A percentile compares a stretch with the other conserved stretches of the same genome.
These are phyloP conservation scores for Penicillium alfredii DNA, from an alignment of 495 filamentous ascomycete species.

Conservation along the genomic window DNA sequence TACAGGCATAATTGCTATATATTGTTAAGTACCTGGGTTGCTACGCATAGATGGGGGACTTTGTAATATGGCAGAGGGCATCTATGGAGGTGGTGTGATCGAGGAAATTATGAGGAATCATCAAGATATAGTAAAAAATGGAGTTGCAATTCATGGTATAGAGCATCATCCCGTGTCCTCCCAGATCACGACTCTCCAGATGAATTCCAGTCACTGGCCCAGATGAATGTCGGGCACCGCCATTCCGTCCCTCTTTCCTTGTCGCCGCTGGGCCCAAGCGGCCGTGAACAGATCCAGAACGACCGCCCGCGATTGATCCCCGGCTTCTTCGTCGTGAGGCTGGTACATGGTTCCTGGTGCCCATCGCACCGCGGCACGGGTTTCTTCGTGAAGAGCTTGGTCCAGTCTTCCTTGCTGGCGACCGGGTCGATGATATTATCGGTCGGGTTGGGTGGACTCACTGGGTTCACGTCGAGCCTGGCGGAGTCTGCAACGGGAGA, in stretches of 20 bases:
- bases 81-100: no score
- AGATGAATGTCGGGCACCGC: slow-evolving; percentile 84
- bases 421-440: slow-evolving; percentile 60
- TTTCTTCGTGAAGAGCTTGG: slow-evolving; percentile 73
- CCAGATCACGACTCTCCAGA: slow-evolving; percentile 7
- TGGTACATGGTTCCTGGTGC: slow-evolving; percentile 81
- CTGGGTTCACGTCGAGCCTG: background rate
- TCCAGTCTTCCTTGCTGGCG: slow-evolving; percentile 76
- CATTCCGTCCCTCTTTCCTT: slow-evolving; percentile 80
- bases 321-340: slow-evolving; percentile 73
- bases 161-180: background rate
- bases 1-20: no score
- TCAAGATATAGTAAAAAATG: slow-evolving; percentile 8
- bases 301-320: slow-evolving; percentile 77
- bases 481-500: background rate
- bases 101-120: background rate
- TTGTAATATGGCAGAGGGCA: no score
- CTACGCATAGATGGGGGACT: no score
- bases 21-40: no score
- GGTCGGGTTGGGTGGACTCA: background rate
- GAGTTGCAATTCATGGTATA: slow-evolving; percentile 6
- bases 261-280: slow-evolving; percentile 72
- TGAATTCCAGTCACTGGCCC: slow-evolving; percentile 76
- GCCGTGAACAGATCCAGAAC: slow-evolving; percentile 82
- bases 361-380: slow-evolving; percentile 69